phyloP scores from a whole-genome alignment of 176 grass and related monocot genomes.

The Bromus sterilis region DNA sequence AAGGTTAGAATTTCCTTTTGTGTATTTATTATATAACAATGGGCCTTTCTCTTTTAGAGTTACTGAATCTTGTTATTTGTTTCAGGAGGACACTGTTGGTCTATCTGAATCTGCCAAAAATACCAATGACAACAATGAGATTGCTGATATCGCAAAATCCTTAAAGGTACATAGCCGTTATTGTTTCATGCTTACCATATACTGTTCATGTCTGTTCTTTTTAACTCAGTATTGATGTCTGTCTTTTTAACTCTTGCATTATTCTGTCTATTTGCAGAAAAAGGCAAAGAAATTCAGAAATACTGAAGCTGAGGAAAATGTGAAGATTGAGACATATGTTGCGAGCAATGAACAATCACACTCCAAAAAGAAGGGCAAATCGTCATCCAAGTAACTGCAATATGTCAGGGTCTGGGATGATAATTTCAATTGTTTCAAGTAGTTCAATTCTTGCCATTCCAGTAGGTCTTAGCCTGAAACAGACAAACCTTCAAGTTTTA shows the following conservation, averaged over 20 bases:
- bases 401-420: not conserved
- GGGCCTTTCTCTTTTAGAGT: not conserved
- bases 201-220: not conserved
- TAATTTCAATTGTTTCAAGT: not conserved
- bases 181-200: not conserved
- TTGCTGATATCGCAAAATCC: slow-evolving; percentile 61
- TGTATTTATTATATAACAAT: not conserved
- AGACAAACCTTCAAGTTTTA: not conserved
- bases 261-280: slow-evolving; percentile 50
- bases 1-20: slow-evolving; percentile 38
- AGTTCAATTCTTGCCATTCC: not conserved
- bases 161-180: slow-evolving; percentile 53
- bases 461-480: not conserved
- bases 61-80: slow-evolving; percentile 21
- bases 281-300: slow-evolving; percentile 79
- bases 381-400: slow-evolving; percentile 32
- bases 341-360: slow-evolving; percentile 44
- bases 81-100: slow-evolving; percentile 51
- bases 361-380: slow-evolving; percentile 57
- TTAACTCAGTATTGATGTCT: too few species aligned
- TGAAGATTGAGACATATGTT: slow-evolving; percentile 70
- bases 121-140: slow-evolving; percentile 27
- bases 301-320: slow-evolving; percentile 36
- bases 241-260: too few species aligned
- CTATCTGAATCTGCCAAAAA: slow-evolving; percentile 33